Conservation (phyloP, 148 eudicot genomes). For the Amaranthus palmeri region DNA sequence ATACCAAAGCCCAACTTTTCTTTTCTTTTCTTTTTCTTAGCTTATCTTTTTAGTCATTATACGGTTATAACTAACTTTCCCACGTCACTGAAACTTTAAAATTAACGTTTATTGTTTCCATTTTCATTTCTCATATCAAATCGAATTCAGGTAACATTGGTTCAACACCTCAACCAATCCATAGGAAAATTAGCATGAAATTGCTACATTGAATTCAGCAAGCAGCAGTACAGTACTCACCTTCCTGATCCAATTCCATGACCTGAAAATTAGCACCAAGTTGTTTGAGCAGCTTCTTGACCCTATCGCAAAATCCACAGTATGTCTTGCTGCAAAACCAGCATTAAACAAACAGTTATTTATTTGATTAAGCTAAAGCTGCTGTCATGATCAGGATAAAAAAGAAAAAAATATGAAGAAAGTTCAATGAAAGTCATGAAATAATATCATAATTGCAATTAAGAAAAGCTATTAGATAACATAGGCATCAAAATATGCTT, state of each 20-base stretch:
- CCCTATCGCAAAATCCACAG: conserved; percentile 58
- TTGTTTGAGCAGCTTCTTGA: conserved; percentile 56
- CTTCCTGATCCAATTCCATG: conserved; percentile 61
- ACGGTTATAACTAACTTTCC: too few species aligned
- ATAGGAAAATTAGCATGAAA: too few species aligned
- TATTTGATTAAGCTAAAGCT: not conserved
- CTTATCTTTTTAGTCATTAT: too few species aligned
- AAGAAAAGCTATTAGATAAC: not conserved
- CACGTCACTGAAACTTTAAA: too few species aligned
- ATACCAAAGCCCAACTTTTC: conserved; percentile 13
- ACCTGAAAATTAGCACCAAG: conserved; percentile 55
- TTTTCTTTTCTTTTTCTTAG: not conserved
- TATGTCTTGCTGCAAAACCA: conserved; percentile 60
- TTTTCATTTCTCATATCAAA: too few species aligned
- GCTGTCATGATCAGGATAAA: not conserved
- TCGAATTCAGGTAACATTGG: too few species aligned
- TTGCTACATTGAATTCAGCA: not conserved
- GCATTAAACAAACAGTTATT: not conserved
- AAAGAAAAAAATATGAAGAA: not conserved
- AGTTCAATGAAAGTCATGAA: conserved; percentile 2
- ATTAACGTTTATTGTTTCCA: too few species aligned
- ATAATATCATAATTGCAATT: conserved; percentile 7
- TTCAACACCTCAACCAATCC: too few species aligned
- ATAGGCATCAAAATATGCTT: not conserved
- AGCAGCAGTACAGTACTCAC: conserved; percentile 35